Percentiles rank a stretch among this genome's conserved stretches.
Conservation (phyloP, 2,329 filamentous ascomycete genomes). For the Fusarium sp. region DNA sequence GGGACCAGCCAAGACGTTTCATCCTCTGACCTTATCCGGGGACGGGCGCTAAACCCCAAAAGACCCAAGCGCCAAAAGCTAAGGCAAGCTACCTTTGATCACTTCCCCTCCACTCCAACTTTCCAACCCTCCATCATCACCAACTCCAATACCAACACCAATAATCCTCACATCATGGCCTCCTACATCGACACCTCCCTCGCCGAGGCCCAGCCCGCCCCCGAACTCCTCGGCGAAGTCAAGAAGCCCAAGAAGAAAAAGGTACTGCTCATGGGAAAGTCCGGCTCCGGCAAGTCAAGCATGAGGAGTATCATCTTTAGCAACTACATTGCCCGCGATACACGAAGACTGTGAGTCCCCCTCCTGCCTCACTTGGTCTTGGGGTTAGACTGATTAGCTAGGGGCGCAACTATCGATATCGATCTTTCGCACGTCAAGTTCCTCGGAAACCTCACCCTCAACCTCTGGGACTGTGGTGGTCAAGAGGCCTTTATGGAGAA, state of each 20-base stretch:
- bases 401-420: constrained; percentile 95
- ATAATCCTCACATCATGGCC: constrained; percentile 38
- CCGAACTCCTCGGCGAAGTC: constrained; percentile 59
- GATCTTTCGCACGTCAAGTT: constrained; percentile 99
- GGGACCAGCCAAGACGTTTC: constrained; percentile 7
- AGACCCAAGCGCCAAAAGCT: constrained; percentile 25
- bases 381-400: constrained; percentile 34
- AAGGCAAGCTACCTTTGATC: constrained; percentile 9
- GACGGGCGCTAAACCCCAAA: constrained; percentile 20
- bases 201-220: constrained; percentile 40
- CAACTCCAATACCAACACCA: not conserved
- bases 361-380: not conserved
- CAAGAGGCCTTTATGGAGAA: constrained; percentile 99
- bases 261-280: constrained; percentile 92
- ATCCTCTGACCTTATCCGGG: constrained; percentile 15
- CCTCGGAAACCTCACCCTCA: constrained; percentile 95
- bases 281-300: constrained; percentile 95
- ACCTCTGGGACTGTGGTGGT: constrained; percentile 98
- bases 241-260: constrained; percentile 85
- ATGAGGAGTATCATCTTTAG: constrained; percentile 99
- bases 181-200: constrained; percentile 47
- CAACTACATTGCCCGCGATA: constrained; percentile 98
- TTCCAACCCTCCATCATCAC: constrained; percentile 1
- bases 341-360: constrained; percentile 73
- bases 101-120: constrained; percentile 14